Evolutionary conservation across 768 basidiomycete species (phyloP).

Genomic region (Naganishia vishniacii): DNA sequence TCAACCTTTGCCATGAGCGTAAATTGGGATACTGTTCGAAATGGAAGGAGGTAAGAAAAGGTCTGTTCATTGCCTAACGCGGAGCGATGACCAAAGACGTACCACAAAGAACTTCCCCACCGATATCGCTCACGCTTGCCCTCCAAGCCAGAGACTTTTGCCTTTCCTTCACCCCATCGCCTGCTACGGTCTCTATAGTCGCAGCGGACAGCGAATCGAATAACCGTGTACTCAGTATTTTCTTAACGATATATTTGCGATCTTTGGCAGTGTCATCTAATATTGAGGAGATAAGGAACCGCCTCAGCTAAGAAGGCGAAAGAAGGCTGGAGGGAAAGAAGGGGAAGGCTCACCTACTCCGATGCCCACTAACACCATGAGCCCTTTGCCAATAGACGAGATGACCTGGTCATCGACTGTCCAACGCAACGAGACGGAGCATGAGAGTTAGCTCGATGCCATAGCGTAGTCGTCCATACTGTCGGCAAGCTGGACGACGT

Average conservation of each 20-base stretch:
- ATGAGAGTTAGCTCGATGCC: too few species aligned
- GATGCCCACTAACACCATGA: constrained; percentile 88
- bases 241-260: constrained; percentile 66
- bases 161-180: constrained; percentile 40
- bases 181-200: constrained; percentile 26
- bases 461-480: too few species aligned
- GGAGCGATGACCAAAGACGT: constrained; percentile 26
- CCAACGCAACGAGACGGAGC: too few species aligned
- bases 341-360: constrained; percentile 48
- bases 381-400: constrained; percentile 73
- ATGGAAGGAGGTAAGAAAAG: background rate
- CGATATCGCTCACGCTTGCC: constrained; percentile 74
- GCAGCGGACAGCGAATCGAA: constrained; percentile 53
- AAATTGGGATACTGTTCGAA: constrained; percentile 67
- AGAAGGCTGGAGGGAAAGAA: background rate
- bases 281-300: too few species aligned
- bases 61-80: background rate
- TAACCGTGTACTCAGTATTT: constrained; percentile 70
- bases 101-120: constrained; percentile 83
- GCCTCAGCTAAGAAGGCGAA: background rate
- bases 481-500: too few species aligned
- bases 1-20: constrained; percentile 78
- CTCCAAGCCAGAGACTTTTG: constrained; percentile 65
- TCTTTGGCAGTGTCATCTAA: constrained; percentile 79
- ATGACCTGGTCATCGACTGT: constrained; percentile 73